Evolutionary conservation across 768 basidiomycete genomes (phyloP), one percentile per base, ranked within the genome.

Genomic region (Russula ochroleuca): DNA sequence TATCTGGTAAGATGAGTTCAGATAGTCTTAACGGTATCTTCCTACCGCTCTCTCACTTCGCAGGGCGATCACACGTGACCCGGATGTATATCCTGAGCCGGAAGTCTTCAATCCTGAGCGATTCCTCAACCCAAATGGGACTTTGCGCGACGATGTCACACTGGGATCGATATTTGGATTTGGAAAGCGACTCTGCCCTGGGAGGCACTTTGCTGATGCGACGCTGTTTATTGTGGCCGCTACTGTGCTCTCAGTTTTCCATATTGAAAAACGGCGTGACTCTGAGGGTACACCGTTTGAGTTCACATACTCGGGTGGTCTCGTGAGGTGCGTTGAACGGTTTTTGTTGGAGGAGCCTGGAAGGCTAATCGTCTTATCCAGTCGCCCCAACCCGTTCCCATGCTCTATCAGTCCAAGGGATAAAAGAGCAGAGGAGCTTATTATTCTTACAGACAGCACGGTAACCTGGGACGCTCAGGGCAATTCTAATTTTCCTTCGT

Each of bases 101-200:
- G 60, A 64, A 17, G 17, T 14, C 3, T 64, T 60, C 25, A 61
- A 50, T 8, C 58, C 58, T 1, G 60, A 60, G 4, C 52, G 58
- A 2, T 51, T 49, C 33, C 49, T 65, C 31, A 19, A 35, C 10
- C 14, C 37, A n/a, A 25, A 54, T n/a, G 61, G 61, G 25, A 49
- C 53, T 2, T 48, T 49, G 28, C 23, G 28, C 15, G 61, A 56
- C 14, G 61, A 62, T 19, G 47, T 21, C 11, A 54, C 14, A 11
- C 31, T 62, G 3, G 4, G 45, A 7, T 45, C 48, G 3, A 53
- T 47, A 3, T 62, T 49, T 40, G 61, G 61, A 5, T 54, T 25
- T 31, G 61, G 61, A 35, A 57, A 37, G 25, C 55, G 64, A 9
- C 41, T 63, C 23, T 65, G 64, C 49, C 61, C 64, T 1, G 64